Evolutionary conservation across 208 protist genomes (phyloP), one percentile per base, ranked within the genome.

Genomic region (Balamuthia mandrillaris): DNA sequence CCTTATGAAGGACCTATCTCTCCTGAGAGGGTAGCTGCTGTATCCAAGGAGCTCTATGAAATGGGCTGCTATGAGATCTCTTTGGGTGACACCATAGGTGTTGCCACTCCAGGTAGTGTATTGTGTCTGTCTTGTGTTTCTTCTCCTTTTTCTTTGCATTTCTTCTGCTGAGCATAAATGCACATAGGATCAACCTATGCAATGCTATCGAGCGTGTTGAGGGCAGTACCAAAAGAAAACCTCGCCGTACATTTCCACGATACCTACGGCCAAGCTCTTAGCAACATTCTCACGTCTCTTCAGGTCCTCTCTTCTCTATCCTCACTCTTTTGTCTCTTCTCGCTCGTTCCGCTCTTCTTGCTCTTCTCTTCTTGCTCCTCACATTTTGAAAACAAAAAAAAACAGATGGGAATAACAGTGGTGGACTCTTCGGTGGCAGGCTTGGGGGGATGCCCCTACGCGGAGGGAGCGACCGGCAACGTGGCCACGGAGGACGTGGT

Each of bases 1-100:
- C 94, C 94, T 10, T 96, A 95, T 66, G 90, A 91, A 33, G 92
- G 91, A 0, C 12, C 56, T 0, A 87, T 95, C 3, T 65, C 87
- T 24, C 72, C 91, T 2, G 27, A 2, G 5, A 56, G 54, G 29
- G 94, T 95, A 0, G 88, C 77, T 0, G 29, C 81, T 0, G 87
- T 96, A 0, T 79, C 87, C 2, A 35, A 84, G n/a, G 6, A 24
- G n/a, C 87, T 96, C 0, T 58, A 84, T n/a, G 88, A 95, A 0
- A 93, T 92, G 83, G 94, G 94, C 39, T 96, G 94, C 85, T 95
- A 96, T 87, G 94, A 96, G 72, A 89, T 96, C 16, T 93, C 87
- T 16, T 86, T 96, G 0, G 94, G 94, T 27, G 94, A 96, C 60
- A 96, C 94, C 0, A 96, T 96, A 63, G 94, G 93, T 27, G 81